Conservation (phyloP, 2,329 filamentous ascomycete species). For the Ceratocystis lukuohia region DNA sequence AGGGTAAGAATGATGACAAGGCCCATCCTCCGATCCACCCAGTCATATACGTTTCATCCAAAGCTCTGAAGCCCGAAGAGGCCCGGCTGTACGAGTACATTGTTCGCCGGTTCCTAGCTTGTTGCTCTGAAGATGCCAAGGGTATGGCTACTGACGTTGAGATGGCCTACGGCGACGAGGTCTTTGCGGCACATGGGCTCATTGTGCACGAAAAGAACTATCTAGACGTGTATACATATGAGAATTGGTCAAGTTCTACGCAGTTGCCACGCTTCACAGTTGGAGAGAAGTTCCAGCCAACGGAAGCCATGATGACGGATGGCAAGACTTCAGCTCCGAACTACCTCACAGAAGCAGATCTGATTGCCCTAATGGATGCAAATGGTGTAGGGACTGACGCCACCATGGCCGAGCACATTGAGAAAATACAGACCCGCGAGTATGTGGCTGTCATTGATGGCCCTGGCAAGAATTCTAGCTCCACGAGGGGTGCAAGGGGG, state of each 20-base stretch:
- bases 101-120: conserved; percentile 79
- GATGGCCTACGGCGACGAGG: conserved; percentile 69
- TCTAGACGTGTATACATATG: conserved; percentile 88
- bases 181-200: conserved; percentile 69
- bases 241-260: conserved; percentile 84
- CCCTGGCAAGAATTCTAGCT: conserved; percentile 26
- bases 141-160: conserved; percentile 77
- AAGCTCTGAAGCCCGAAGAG: conserved; percentile 52
- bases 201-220: conserved; percentile 83
- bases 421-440: conserved; percentile 80
- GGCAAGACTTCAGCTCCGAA: conserved; percentile 77
- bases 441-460: conserved; percentile 59
- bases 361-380: conserved; percentile 94
- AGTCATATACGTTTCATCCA: conserved; percentile 63
- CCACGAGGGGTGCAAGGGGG: conserved; percentile 23
- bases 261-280: conserved; percentile 66
- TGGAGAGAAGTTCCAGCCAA: conserved; percentile 75
- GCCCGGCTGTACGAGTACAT: conserved; percentile 83
- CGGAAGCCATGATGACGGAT: conserved; percentile 76
- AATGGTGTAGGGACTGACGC: conserved; percentile 98
- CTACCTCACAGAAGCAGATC: conserved; percentile 86
- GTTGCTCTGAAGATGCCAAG: conserved; percentile 86
- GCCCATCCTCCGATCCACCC: conserved; percentile 96
- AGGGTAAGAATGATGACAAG: conserved; percentile 83
- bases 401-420: conserved; percentile 97